These are phyloP conservation scores for Helotiales sp. DNA, from an alignment of 2,329 filamentous ascomycete genomes.

Conservation along the genomic window DNA sequence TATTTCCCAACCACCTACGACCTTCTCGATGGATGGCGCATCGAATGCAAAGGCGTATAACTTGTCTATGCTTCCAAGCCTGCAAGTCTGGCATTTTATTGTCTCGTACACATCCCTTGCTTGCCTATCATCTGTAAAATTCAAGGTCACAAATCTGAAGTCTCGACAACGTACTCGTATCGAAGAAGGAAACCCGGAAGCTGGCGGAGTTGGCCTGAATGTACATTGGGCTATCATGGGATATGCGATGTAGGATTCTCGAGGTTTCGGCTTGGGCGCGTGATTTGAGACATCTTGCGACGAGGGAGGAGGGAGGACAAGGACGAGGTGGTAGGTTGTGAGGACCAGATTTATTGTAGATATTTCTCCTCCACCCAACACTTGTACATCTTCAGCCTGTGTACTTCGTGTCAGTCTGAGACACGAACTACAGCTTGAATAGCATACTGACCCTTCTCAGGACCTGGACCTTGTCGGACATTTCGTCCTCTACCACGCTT, in stretches of 20 bases:
- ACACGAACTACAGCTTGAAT: not conserved
- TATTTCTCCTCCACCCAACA: slow-evolving; percentile 57
- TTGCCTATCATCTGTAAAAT: slow-evolving; percentile 71
- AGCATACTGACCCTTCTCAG: not conserved
- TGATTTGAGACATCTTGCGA: slow-evolving; percentile 35
- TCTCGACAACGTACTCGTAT: slow-evolving; percentile 89
- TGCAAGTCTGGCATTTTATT: slow-evolving; percentile 79
- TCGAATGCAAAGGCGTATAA: slow-evolving; percentile 88
- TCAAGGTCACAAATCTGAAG: slow-evolving; percentile 91
- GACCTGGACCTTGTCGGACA: not conserved
- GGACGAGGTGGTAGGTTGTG: slow-evolving; percentile 60
- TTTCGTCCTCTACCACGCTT: not conserved
- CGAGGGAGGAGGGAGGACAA: slow-evolving; percentile 26
- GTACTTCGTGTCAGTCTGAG: not conserved
- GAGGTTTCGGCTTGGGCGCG: slow-evolving; percentile 44
- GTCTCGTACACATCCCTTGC: slow-evolving; percentile 87
- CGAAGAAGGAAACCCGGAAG: slow-evolving; percentile 71
- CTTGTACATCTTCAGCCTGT: slow-evolving; percentile 62
- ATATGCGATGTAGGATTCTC: slow-evolving; percentile 91
- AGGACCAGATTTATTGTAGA: slow-evolving; percentile 59
- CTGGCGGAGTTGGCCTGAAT: slow-evolving; percentile 70
- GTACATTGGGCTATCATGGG: slow-evolving; percentile 84
- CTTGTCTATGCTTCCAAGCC: slow-evolving; percentile 78
- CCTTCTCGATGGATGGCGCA: slow-evolving; percentile 70
- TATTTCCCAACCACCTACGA: slow-evolving; percentile 76